A percentile compares a stretch with the other conserved stretches of the same genome.
These are phyloP conservation scores for Cercospora zeae-maydis DNA, from an alignment of 2,329 filamentous ascomycete genomes.

Conservation along the genomic window DNA sequence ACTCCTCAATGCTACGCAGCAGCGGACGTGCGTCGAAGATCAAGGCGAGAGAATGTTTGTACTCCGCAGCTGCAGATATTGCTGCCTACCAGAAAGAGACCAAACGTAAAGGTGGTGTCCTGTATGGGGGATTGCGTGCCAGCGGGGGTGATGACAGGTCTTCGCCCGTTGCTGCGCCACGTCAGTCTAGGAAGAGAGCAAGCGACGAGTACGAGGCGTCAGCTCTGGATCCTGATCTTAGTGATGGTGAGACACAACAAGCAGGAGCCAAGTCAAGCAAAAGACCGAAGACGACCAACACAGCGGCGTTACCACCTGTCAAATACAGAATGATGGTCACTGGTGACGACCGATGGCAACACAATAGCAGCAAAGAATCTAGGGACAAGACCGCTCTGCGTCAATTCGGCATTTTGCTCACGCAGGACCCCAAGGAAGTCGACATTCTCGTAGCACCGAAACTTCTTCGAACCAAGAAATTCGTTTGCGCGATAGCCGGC, in stretches of 20 bases:
- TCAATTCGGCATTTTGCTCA: conserved; percentile 78
- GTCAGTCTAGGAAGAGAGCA: conserved; percentile 35
- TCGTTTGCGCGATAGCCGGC: conserved; percentile 79
- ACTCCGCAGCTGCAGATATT: conserved; percentile 77
- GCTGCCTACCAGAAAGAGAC: conserved; percentile 89
- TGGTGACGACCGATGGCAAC: conserved; percentile 77
- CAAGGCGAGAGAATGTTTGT: conserved; percentile 72
- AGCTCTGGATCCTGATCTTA: conserved; percentile 44
- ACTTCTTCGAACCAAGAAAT: conserved; percentile 88
- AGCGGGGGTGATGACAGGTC: conserved; percentile 32
- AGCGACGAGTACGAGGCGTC: conserved; percentile 42
- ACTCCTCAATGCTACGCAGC: conserved; percentile 71
- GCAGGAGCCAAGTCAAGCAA: conserved; percentile 45
- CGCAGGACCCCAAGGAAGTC: conserved; percentile 69
- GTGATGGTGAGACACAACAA: conserved; percentile 44
- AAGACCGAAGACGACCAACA: conserved; percentile 46
- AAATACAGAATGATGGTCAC: conserved; percentile 76
- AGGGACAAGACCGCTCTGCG: conserved; percentile 77
- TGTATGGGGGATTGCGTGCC: conserved; percentile 54
- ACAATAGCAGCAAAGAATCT: conserved; percentile 69
- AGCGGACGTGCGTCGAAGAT: conserved; percentile 80
- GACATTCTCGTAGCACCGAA: conserved; percentile 84
- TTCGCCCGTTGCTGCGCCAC: conserved; percentile 26
- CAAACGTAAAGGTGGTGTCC: conserved; percentile 69
- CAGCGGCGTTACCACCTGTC: conserved; percentile 58